Evolutionary conservation across 768 basidiomycete species (phyloP).

Genomic region (Panellus pusillus): DNA sequence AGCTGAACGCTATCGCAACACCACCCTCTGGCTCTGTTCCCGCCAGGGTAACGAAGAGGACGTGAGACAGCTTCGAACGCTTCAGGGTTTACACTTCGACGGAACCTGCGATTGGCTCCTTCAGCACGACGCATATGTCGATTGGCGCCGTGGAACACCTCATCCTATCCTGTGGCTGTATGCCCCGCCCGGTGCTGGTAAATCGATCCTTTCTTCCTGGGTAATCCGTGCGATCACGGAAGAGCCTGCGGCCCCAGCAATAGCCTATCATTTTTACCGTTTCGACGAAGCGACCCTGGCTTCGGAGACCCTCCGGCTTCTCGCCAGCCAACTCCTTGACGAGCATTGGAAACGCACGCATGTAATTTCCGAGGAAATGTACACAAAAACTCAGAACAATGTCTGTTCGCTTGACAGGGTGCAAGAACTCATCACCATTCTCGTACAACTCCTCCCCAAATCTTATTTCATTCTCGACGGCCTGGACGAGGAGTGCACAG

Average conservation of each 20-base stretch:
- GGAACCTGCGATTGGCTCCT: constrained; percentile 19
- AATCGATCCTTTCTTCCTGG: constrained; percentile 23
- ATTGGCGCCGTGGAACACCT: constrained; percentile 1
- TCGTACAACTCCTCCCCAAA: constrained; percentile 13
- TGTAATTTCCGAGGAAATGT: constrained; percentile 6
- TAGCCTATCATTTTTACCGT: constrained; percentile 25
- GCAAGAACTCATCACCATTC: constrained; percentile 18
- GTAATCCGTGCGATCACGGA: constrained; percentile 10
- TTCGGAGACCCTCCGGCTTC: constrained; percentile 17
- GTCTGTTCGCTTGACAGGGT: constrained; percentile 13
- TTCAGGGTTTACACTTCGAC: not conserved
- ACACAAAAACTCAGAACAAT: constrained; percentile 3
- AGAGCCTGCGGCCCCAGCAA: not conserved
- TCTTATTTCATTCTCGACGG: constrained; percentile 29
- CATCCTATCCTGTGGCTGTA: constrained; percentile 20
- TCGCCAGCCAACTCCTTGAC: constrained; percentile 22
- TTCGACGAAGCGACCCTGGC: constrained; percentile 12
- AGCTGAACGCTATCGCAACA: constrained; percentile 12
- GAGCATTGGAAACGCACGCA: constrained; percentile 3
- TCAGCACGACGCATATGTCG: constrained; percentile 3
- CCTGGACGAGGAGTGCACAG: constrained; percentile 26
- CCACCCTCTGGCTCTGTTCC: constrained; percentile 16
- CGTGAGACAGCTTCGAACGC: not conserved
- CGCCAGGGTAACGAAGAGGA: constrained; percentile 13
- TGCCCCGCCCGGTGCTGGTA: constrained; percentile 24